Evolutionary conservation across 352 stramenopile species (phyloP).

Genomic region (Phytophthora macrochlamydospora): DNA sequence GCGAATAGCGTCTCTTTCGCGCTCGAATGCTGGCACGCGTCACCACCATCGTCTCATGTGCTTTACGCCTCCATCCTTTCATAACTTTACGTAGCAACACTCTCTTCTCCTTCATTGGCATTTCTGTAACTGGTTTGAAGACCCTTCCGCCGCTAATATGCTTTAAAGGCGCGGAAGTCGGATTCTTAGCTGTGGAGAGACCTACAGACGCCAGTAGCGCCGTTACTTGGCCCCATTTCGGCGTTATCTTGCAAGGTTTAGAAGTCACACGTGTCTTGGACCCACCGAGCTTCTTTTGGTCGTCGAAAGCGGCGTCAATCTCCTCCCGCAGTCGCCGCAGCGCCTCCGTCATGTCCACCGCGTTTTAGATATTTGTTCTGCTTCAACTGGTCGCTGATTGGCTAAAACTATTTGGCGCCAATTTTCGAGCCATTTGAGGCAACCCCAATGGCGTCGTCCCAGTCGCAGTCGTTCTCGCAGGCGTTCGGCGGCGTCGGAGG

Average conservation of each 20-base stretch:
- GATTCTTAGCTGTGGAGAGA: not conserved
- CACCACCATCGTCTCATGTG: slow-evolving; percentile 2
- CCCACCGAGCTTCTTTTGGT: not conserved
- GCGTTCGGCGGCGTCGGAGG: slow-evolving; percentile 2
- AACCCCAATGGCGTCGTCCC: not conserved
- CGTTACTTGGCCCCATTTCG: slow-evolving; percentile 37
- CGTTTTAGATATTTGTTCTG: too few relatives aligned
- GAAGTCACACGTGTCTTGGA: too few relatives aligned
- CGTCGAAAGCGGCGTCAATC: slow-evolving; percentile 31
- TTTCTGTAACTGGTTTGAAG: not conserved
- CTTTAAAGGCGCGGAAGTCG: too few relatives aligned
- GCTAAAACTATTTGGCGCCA: not conserved
- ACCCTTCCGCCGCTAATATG: too few relatives aligned
- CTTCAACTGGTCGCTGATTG: not conserved
- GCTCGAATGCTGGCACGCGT: slow-evolving; percentile 17
- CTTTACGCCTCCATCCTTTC: slow-evolving; percentile 13
- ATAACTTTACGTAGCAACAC: slow-evolving; percentile 8
- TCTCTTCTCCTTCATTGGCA: slow-evolving; percentile 11
- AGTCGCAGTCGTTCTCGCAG: slow-evolving; percentile 7
- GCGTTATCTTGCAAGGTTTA: not conserved
- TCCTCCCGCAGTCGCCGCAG: slow-evolving; percentile 24
- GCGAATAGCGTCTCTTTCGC: slow-evolving; percentile 12
- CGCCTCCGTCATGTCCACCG: slow-evolving; percentile 8
- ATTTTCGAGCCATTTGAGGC: not conserved
- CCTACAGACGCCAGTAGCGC: slow-evolving; percentile 31